These are phyloP conservation scores for rapeseed (Brassica napus) DNA, from an alignment of 345 rosid species.

Conservation along the genomic window Da-Ae NC_063448.1:8936501-8937000, in stretches of 20 bases:
- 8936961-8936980: constrained; percentile 41
- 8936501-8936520: constrained; percentile 6
- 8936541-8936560: constrained; percentile 47
- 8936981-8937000: constrained; percentile 1
- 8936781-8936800: constrained; percentile 7
- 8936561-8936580: constrained; percentile 42
- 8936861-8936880: not conserved
- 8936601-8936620: constrained; percentile 39
- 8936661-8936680: constrained; percentile 50
- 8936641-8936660: constrained; percentile 46
- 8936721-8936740: constrained; percentile 11
- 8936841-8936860: not conserved
- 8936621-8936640: constrained; percentile 40
- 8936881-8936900: constrained; percentile 15
- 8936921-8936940: constrained; percentile 43
- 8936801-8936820: constrained; percentile 23
- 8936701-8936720: not conserved
- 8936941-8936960: constrained; percentile 45
- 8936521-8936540: constrained; percentile 43
- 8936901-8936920: constrained; percentile 43
- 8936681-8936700: not conserved
- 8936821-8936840: not conserved
- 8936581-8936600: constrained; percentile 7
- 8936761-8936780: constrained; percentile 13
- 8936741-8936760: not conserved